Base-by-base conservation (phyloP, 768 basidiomycete species). In the Hericium alpestre region DNA sequence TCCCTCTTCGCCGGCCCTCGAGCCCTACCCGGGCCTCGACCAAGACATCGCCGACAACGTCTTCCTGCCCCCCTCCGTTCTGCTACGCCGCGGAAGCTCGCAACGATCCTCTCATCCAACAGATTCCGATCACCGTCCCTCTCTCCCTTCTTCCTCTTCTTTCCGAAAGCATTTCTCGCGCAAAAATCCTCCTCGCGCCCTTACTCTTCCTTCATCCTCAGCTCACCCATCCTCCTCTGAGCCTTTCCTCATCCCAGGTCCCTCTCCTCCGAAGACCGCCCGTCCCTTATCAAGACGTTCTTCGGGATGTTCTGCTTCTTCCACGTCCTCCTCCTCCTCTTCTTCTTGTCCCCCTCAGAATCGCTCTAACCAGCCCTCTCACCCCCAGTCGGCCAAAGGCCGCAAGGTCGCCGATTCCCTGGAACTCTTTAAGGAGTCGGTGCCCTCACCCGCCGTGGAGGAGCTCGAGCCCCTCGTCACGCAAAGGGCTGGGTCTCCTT, bases 331-430 rank as follows among this genome's bases (percentile, higher is more conserved):
- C 39, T 71, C 71, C 38, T 61, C 56, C 51, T 66, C 57, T 25
- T 55, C 67, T 64, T 64, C 66, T 68, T 65, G 71, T 66, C 61
- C 63, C 59, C 72, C 66, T 51, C 67, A 67, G 60, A 55, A 66
- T 64, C 43, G 69, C 69, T 61, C 75, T 65, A 56, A 70, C 68
- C 60, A 71, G 59, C 53, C 64, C 52, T 71, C 48, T 18, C 54
- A 61, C 10, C 61, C 23, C 32, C 16, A 65, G n/a, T 56, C 68
- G 1, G 83, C 82, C 18, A 86, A 84, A 51, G 84, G 87, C 32
- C 82, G 90, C 62, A 92, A 92, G 68, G 89, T 92, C 37, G 90
- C 90, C 1, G 88, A 85, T 11, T 83, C 84, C 5, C 75, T 92
- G 11, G 84, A 90, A 62, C 76, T 92, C 11, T 92, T 92, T 76